A percentile compares a stretch with the other conserved stretches of the same genome.
These are phyloP conservation scores for cucumber (Cucumis sativus) DNA, from an alignment of 306 rosid species.

Conservation along the genomic window Cucumber_9930_V3 NC_026657.2:9826001-9826500, in stretches of 20 bases:
- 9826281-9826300: neutral
- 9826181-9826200: no score
- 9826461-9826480: neutral
- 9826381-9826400: neutral
- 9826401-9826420: slow-evolving; percentile 1
- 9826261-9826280: neutral
- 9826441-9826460: neutral
- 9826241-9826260: neutral
- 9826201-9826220: no score
- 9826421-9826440: neutral
- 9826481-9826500: neutral
- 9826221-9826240: no score
- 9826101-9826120: neutral
- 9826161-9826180: no score
- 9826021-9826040: neutral
- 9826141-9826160: neutral
- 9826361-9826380: neutral
- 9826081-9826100: neutral
- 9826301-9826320: neutral
- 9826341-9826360: no score
- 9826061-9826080: neutral
- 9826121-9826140: neutral
- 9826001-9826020: no score
- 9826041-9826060: neutral
- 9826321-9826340: no score